Base-by-base conservation (phyloP, 768 basidiomycete genomes). In the Kwoniella botswanensis region DNA sequence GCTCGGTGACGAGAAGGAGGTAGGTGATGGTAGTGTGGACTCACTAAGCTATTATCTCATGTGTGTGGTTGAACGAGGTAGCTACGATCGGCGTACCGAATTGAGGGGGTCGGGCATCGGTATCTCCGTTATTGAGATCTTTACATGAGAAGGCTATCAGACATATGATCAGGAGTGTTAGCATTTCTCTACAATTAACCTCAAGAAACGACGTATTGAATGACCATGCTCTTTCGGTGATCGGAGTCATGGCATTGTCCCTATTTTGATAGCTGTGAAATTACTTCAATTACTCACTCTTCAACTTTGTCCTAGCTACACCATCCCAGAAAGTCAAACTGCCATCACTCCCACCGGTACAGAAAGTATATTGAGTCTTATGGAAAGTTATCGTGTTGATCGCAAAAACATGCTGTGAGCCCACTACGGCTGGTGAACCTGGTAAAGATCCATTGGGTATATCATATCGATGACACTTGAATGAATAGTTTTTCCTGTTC, bases 331-430 rank as follows among this genome's bases (percentile, higher is more conserved):
- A 76, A 64, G 72, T 74, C 55, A 81, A 65, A 69, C 74, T 71
- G 15, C 63, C 74, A 73, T 79, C 79, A 83, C 62, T 77, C 85
- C 91, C 92, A 68, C 89, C 91, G 22, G 92, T 94, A 35, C 90
- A 91, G 82, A 93, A 94, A 2, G 93, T 94, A 63, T 92, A 92
- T 68, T 92, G 89, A 3, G 89, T 88, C 53, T 90, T 90, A 80
- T 95, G 92, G 86, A 94, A 94, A 17, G 88, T 88, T 71, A 94
- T 93, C 72, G 90, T 89, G 72, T 95, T 95, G 43, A 95, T 93
- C 1, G 92, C 88, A 77, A 88, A 94, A 4, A 93, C 91, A 55
- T 91, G 82, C 1, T 89, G 88, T 75, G 90, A 89, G 76, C 86
- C 82, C 54, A 72, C 86, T 87, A 55, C 90, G 88, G 83, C 92